Base-by-base conservation (phyloP, 495 filamentous ascomycete species). In the Aspergillus nidulans region DNA sequence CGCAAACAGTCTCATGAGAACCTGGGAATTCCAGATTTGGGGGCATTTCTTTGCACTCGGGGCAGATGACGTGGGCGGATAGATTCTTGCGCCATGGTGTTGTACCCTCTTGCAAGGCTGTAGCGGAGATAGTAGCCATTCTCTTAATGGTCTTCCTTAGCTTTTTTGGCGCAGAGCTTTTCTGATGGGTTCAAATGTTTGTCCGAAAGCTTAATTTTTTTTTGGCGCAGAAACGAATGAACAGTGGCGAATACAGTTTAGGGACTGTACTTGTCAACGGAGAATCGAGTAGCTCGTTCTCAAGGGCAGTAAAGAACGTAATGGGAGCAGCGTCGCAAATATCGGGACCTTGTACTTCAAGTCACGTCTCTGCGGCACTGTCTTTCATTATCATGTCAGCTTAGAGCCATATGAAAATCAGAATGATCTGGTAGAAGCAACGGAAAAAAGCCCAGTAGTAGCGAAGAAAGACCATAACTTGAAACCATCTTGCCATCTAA, bases 21-120 rank as follows among this genome's bases (percentile, higher is more conserved):
- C 91, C 86, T 63, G 90, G 92, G 63, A 97, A 94, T 67, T 97
- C 94, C n/a, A 97, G 78, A 57, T 96, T 90, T 0, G 94, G 92
- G 18, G 94, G 94, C 21, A 82, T 71, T 63, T 97, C 94, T 63
- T 87, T 87, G 77, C 94, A 98, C 63, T 98, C 94, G 1, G 78
- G 82, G 69, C 94, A 98, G 34, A 89, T 83, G 53, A 97, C 67
- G 45, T 81, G 82, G 63, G 88, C 83, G 68, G 90, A 95, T 38
- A 97, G 81, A 62, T 97, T 94, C 65, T 87, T 83, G 60, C 76
- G 81, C 80, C 82, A 90, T 41, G 73, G 68, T 7, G 67, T 60
- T 23, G 75, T 67, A 16, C 58, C 55, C 7, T 43, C 36, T 12
- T 43, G 45, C 30, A 52, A 59, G 8, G 59, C 50, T 47, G 60